Base-by-base conservation (phyloP, 164 flowering plant genomes). In the Buxus sempervirens region DNA sequence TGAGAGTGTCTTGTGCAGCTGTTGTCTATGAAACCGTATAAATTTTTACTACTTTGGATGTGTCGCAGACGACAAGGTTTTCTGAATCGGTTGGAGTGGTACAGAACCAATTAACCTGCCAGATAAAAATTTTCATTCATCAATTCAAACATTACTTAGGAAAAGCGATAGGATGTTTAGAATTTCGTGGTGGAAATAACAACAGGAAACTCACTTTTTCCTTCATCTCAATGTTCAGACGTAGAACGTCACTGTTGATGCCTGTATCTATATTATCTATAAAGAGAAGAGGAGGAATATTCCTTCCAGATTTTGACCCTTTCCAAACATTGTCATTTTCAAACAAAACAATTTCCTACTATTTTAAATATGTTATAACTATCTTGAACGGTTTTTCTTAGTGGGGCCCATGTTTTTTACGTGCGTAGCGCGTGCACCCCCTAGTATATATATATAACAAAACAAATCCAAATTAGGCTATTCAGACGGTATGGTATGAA, bases 21-120 rank as follows among this genome's bases (percentile, higher is more conserved):
- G 59, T 57, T 19, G 26, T 32, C 81, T 80, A 87, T 21, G 78
- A 73, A 68, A 90, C 67, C 10, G 83, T 77, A 54, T 87, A 96
- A 54, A 93, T 90, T 79, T 96, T 93, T 6, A 90, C 86, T 20
- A 90, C 84, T 77, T 88, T 93, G 61, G 90, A 83, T 41, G 98
- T 93, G 76, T 91, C 98, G 63, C 98, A 93, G 10, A 93, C 90
- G n/a, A 93, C 83, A 53, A 91, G 89, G 70, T 96, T 90, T 74
- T 96, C 97, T 20, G 94, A 79, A 75, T 87, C 96, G 54, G 79
- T 36, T 16, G 95, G 88, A 58, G 90, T 85, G 13, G 97, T 87
- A 72, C 98, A 93, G 16, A 93, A 84, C 97, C 98, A 91, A 79
- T 93, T 96, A 32, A 96, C 98, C 99, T 88, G 86, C 67, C 49